Conservation (phyloP, 257 asterid genomes). For the Rehmannia glutinosa region DNA sequence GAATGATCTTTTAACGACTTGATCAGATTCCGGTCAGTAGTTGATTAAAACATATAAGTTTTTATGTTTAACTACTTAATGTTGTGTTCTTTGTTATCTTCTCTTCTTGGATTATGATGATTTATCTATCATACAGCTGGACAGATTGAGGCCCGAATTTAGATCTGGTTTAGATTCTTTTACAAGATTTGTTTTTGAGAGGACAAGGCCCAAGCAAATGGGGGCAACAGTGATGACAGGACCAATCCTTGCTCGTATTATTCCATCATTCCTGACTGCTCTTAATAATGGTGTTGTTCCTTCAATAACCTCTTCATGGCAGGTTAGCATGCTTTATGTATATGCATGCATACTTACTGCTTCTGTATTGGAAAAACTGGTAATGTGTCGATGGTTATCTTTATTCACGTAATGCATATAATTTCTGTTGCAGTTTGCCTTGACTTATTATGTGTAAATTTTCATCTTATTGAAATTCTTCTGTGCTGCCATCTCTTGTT, state of each 20-base stretch:
- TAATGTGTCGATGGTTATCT: slow-evolving; percentile 22
- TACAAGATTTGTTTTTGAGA: slow-evolving; percentile 84
- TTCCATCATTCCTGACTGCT: slow-evolving; percentile 92
- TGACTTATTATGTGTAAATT: neutral
- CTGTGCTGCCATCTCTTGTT: too few relatives aligned
- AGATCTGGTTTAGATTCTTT: slow-evolving; percentile 85
- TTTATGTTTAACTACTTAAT: slow-evolving; percentile 4
- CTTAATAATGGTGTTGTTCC: slow-evolving; percentile 97
- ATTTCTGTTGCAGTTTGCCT: neutral
- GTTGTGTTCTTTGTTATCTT: neutral
- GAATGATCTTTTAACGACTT: slow-evolving; percentile 80
- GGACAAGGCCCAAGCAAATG: slow-evolving; percentile 94
- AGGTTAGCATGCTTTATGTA: slow-evolving; percentile 47
- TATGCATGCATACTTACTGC: slow-evolving; percentile 8
- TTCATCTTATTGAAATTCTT: slow-evolving; percentile 5
- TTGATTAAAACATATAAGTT: neutral
- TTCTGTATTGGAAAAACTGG: slow-evolving; percentile 71
- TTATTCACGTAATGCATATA: neutral
- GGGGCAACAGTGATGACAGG: slow-evolving; percentile 97
- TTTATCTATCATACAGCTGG: slow-evolving; percentile 47
- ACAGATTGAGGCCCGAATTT: slow-evolving; percentile 82
- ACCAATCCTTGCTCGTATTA: slow-evolving; percentile 84
- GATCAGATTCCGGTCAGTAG: slow-evolving; percentile 81
- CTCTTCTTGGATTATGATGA: neutral
- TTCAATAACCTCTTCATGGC: slow-evolving; percentile 97